Evolutionary conservation across 73 alveolate species (phyloP).

Genomic region (Symbiodinium pilosum): DNA sequence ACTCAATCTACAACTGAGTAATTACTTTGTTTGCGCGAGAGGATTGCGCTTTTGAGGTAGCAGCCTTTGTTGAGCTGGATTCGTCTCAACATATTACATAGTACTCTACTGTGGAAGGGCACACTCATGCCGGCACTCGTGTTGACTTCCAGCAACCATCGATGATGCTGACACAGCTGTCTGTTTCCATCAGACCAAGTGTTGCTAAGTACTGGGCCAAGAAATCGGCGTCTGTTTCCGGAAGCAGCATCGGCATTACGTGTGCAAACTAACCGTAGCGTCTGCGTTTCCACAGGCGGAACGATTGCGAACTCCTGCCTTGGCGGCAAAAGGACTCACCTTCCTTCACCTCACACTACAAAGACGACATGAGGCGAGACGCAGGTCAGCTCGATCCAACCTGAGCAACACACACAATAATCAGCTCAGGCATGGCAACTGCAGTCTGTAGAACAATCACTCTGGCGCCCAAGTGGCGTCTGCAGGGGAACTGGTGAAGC

Average conservation of each 20-base stretch:
- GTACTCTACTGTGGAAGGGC: too few relatives aligned
- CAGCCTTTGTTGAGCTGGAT: too few relatives aligned
- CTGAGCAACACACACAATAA: not conserved
- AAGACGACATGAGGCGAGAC: not conserved
- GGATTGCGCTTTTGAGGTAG: too few relatives aligned
- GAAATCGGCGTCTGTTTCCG: not conserved
- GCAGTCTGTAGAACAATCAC: not conserved
- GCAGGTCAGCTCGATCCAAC: constrained; percentile 4
- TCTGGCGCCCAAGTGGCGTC: not conserved
- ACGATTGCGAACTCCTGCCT: constrained; percentile 41
- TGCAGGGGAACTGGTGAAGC: not conserved
- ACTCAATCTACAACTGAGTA: too few relatives aligned
- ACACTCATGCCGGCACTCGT: too few relatives aligned
- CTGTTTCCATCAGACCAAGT: too few relatives aligned
- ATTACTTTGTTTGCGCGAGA: too few relatives aligned
- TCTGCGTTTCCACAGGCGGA: constrained; percentile 35
- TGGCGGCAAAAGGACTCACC: not conserved
- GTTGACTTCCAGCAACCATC: too few relatives aligned
- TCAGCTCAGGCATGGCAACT: too few relatives aligned
- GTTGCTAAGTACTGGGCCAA: not conserved
- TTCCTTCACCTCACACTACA: too few relatives aligned
- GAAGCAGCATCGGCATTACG: constrained; percentile 23
- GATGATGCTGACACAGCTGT: too few relatives aligned
- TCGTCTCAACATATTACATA: too few relatives aligned
- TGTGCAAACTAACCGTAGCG: constrained; percentile 40